Percentiles rank a stretch among this genome's conserved stretches.
phyloP scores from a whole-genome alignment of 2,329 filamentous ascomycete genomes.

The Phoma herbarum region DNA sequence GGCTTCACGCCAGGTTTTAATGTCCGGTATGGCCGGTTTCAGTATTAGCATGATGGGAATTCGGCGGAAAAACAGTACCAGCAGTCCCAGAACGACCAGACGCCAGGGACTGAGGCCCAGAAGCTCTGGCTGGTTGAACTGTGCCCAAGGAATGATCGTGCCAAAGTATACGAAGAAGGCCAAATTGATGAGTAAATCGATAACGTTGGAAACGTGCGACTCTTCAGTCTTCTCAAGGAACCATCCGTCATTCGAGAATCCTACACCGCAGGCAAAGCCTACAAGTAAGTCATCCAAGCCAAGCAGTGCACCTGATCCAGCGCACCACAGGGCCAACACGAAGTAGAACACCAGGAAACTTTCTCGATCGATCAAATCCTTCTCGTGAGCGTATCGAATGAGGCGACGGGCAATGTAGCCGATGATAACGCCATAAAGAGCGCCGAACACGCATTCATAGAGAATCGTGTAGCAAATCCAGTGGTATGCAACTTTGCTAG shows the following conservation, averaged over 20 bases:
- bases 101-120: slow-evolving; percentile 87
- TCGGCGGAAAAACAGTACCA: slow-evolving; percentile 94
- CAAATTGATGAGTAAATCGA: slow-evolving; percentile 95
- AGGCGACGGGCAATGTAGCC: slow-evolving; percentile 91
- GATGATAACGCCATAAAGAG: slow-evolving; percentile 83
- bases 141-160: slow-evolving; percentile 94
- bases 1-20: slow-evolving; percentile 98
- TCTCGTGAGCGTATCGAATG: slow-evolving; percentile 86
- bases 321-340: slow-evolving; percentile 92
- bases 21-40: slow-evolving; percentile 92
- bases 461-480: slow-evolving; percentile 91
- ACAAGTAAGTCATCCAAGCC: slow-evolving; percentile 94
- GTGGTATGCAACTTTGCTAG: slow-evolving; percentile 75
- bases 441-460: slow-evolving; percentile 95
- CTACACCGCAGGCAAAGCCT: slow-evolving; percentile 94
- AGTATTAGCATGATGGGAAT: slow-evolving; percentile 93
- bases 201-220: slow-evolving; percentile 98
- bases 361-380: slow-evolving; percentile 89
- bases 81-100: slow-evolving; percentile 88
- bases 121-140: slow-evolving; percentile 75
- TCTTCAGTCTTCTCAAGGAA: slow-evolving; percentile 98
- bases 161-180: slow-evolving; percentile 98
- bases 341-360: slow-evolving; percentile 99
- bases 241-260: slow-evolving; percentile 99
- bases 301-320: slow-evolving; percentile 88